Evolutionary conservation across 306 rosid genomes (phyloP), one percentile per base, ranked within the genome.

Genomic region (Aeschynomene evenia): DNA sequence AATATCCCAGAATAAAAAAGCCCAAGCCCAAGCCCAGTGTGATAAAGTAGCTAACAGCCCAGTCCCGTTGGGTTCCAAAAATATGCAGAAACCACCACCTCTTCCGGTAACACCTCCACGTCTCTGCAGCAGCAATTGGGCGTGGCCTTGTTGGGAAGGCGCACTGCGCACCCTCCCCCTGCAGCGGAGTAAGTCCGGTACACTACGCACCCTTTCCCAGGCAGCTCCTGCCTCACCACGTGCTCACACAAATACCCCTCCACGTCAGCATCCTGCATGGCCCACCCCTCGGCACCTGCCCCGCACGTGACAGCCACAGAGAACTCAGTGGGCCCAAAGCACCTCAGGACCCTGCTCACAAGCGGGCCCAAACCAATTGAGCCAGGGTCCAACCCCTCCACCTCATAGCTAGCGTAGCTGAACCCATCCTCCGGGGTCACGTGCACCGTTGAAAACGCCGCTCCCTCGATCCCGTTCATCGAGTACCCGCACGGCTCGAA

Each of bases 371-470:
- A 67, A 0, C 33, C 46, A 5, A 65, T 31, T 0, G 49, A 36
- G 23, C 31, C 68, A 0, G 58, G 59, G 23, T 82, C 80, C 23
- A 78, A 70, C 3, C 87, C 88, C 62, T 65, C 69, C 3, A 63
- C 83, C 55, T 87, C 93, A 42, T 78, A 85, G 80, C 93, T 87
- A 2, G 89, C 89, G 45, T 82, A 85, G 23, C 89, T 85, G 67
- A 78, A 87, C 1, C 85, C 89, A 4, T 85, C 89, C 60, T 87
- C 93, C 7, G 93, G 93, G 20, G 90, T 85, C 74, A 87, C 90
- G 82, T 87, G 90, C 70, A 85, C 85, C 0, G 93, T 87, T 1
- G 93, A 87, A 16, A 70, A 80, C 5, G 85, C 68, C 48, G 70
- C 57, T 14, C 93, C 90, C n/a, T 87, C 82, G 1, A 85, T 76